phyloP scores from a whole-genome alignment of 2,329 filamentous ascomycete genomes.

The Immersiporthe knoxdaviesiana region DNA sequence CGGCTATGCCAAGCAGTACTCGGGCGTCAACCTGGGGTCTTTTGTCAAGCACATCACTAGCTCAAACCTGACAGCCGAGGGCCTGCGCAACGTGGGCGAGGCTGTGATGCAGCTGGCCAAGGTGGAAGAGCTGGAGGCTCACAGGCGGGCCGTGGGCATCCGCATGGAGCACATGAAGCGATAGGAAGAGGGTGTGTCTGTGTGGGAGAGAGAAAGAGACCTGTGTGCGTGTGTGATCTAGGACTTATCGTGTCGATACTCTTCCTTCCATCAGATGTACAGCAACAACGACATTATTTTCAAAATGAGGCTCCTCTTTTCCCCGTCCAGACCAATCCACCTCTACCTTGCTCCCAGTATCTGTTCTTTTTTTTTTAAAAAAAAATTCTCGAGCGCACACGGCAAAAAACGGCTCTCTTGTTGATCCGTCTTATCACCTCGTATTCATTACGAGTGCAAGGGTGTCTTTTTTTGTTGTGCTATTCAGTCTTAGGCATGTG shows the following conservation, averaged over 20 bases:
- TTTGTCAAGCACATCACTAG: slow-evolving; percentile 99
- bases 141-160: slow-evolving; percentile 87
- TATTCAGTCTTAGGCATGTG: neutral
- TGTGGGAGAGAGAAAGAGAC: neutral
- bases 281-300: neutral
- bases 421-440: neutral
- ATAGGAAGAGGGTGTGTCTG: neutral
- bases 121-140: slow-evolving; percentile 93
- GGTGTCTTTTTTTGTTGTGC: neutral
- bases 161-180: slow-evolving; percentile 55
- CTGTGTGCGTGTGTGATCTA: neutral
- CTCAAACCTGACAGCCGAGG: slow-evolving; percentile 84
- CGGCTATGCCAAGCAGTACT: slow-evolving; percentile 98
- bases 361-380: neutral
- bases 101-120: slow-evolving; percentile 95
- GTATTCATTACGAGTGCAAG: neutral
- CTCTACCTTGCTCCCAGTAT: neutral
- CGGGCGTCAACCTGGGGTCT: slow-evolving; percentile 91
- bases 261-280: neutral
- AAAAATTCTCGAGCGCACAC: neutral
- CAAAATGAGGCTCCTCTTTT: neutral
- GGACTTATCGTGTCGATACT: neutral
- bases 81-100: slow-evolving; percentile 79
- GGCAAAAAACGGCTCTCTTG: neutral
- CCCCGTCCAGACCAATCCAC: neutral